A percentile compares a stretch with the other conserved stretches of the same genome.
Evolutionary conservation across 2,329 filamentous ascomycete species (phyloP).

Genomic region (Cladosporium sp.): DNA sequence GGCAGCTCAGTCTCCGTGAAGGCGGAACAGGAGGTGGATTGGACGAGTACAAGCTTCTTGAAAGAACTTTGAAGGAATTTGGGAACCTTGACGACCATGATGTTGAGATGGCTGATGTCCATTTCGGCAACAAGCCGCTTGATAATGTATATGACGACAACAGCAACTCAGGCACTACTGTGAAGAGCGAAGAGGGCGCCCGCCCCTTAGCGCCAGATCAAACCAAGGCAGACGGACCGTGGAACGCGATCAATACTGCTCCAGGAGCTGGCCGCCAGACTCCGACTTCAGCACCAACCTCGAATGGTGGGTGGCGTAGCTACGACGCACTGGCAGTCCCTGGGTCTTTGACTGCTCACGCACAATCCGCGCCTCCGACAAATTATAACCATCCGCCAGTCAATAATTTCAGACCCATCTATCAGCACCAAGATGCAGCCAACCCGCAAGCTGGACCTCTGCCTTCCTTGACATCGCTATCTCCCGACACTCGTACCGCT

Average conservation of each 20-base stretch:
- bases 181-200: conserved; percentile 32
- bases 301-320: conserved; percentile 24
- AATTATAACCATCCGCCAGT: conserved; percentile 17
- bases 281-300: conserved; percentile 20
- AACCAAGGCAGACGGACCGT: conserved; percentile 30
- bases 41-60: conserved; percentile 51
- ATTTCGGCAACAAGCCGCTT: conserved; percentile 17
- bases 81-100: conserved; percentile 34
- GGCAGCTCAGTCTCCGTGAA: conserved; percentile 39
- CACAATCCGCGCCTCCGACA: conserved; percentile 13
- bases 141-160: conserved; percentile 27
- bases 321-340: conserved; percentile 26
- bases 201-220: conserved; percentile 13
- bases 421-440: conserved; percentile 16
- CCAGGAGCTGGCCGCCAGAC: conserved; percentile 24
- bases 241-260: conserved; percentile 37
- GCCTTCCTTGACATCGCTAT: conserved; percentile 23
- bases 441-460: conserved; percentile 16
- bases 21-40: conserved; percentile 48
- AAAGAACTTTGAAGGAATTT: conserved; percentile 34
- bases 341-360: conserved; percentile 16
- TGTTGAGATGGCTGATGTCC: conserved; percentile 30
- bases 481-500: conserved; percentile 22
- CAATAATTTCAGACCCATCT: conserved; percentile 26
- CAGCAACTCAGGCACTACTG: conserved; percentile 25